Evolutionary conservation across 176 grass and related monocot genomes (phyloP).

Genomic region (Leersia perrieri): DNA sequence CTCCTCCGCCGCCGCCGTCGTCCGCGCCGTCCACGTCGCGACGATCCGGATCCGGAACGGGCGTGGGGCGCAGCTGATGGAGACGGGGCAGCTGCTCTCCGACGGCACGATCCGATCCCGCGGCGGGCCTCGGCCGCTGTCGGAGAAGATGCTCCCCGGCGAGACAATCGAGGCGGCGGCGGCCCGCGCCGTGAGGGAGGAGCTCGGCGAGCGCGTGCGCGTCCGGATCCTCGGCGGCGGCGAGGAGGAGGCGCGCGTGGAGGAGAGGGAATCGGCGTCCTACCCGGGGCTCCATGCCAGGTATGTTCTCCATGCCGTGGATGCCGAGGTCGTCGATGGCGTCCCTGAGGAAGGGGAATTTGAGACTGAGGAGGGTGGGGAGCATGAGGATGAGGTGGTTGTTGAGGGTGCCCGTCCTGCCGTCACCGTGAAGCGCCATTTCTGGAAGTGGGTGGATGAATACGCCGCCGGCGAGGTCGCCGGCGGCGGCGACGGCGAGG

Average conservation of each 20-base stretch:
- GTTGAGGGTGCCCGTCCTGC: slow-evolving; percentile 34
- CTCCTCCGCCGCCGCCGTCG: neutral
- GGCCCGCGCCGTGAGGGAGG: slow-evolving; percentile 59
- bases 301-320: slow-evolving; percentile 78
- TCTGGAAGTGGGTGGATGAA: slow-evolving; percentile 47
- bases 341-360: slow-evolving; percentile 72
- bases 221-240: slow-evolving; percentile 46
- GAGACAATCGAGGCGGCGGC: slow-evolving; percentile 67
- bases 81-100: slow-evolving; percentile 80
- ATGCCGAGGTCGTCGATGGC: slow-evolving; percentile 56
- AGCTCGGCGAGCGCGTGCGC: slow-evolving; percentile 55
- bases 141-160: slow-evolving; percentile 85
- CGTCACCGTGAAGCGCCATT: slow-evolving; percentile 52
- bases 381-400: slow-evolving; percentile 28
- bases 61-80: slow-evolving; percentile 53
- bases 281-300: slow-evolving; percentile 67
- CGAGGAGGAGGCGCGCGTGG: slow-evolving; percentile 38
- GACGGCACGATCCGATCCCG: slow-evolving; percentile 61
- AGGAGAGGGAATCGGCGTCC: slow-evolving; percentile 68
- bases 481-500: neutral
- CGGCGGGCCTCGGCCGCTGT: slow-evolving; percentile 58
- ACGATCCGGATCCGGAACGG: slow-evolving; percentile 65
- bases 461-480: slow-evolving; percentile 12
- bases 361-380: slow-evolving; percentile 78
- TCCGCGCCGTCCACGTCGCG: slow-evolving; percentile 75